Evolutionary conservation across 495 filamentous ascomycete genomes (phyloP), one percentile per base, ranked within the genome.

Genomic region (Hypoxylon perforatum): DNA sequence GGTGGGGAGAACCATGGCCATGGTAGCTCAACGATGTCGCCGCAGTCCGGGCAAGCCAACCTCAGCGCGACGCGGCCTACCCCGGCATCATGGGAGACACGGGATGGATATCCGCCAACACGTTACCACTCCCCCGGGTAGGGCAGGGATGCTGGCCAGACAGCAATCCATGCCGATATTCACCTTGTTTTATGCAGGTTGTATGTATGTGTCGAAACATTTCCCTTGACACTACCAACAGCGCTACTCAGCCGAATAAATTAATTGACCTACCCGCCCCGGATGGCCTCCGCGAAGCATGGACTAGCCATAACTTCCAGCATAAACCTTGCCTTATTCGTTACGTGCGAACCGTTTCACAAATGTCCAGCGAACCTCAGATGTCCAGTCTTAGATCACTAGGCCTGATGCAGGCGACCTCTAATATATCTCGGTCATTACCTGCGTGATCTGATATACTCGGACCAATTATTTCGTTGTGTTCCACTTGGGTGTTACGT

Each of bases 401-500:
- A 14, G 39, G 12, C 8, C 18, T 10, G 11, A 48, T 4, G 21
- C 11, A 14, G 19, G 42, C 15, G 4, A 30, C 46, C n/a, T 39
- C 22, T 41, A 22, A 60, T 56, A 3, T 38, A 22, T 39, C 36
- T 52, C 38, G 21, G 53, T 36, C 17, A 35, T 8, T 25, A 23
- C 44, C 54, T 63, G 46, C 52, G 62, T 23, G 35, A 54, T 49
- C 57, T 62, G 25, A 11, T 36, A 35, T 51, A 50, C 47, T 14
- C 12, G 7, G 11, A 38, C 36, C 2, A 8, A 33, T 17, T 42
- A 23, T 53, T 39, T 39, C 4, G 22, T 21, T 58, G 36, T 44
- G 19, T n/a, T 15, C 19, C 47, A 17, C 25, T 11, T 46, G 15
- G 23, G 46, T 57, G 5, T n/a, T 15, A 57, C 45, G 12, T 36